phyloP scores from a whole-genome alignment of 192 early-diverging fungal species.

The Mortierella hygrophila region DNA sequence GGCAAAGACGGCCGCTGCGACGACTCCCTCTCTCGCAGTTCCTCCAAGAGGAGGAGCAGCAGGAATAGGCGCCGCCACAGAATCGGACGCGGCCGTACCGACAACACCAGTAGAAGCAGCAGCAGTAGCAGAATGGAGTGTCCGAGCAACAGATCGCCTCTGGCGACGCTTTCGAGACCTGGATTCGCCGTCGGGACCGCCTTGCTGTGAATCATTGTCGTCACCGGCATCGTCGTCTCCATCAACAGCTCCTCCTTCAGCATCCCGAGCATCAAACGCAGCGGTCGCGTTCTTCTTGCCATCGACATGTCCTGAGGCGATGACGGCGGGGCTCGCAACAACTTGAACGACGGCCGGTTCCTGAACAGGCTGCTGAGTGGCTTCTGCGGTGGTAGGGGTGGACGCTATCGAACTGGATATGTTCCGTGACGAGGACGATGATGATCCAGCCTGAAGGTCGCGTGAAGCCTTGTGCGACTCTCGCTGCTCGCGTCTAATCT shows the following conservation, averaged over 20 bases:
- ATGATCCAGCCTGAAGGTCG: too few relatives aligned
- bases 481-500: conserved; percentile 1
- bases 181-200: neutral
- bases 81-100: neutral
- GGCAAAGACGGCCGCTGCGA: neutral
- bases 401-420: neutral
- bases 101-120: neutral
- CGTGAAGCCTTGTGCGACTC: neutral
- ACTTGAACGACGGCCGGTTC: neutral
- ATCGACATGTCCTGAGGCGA: neutral
- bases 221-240: conserved; percentile 15
- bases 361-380: neutral
- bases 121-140: neutral
- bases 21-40: neutral
- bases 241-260: neutral
- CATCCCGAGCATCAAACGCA: neutral
- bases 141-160: conserved; percentile 4
- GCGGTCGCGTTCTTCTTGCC: neutral
- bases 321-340: neutral
- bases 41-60: neutral
- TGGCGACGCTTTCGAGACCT: conserved; percentile 14
- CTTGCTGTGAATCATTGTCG: neutral
- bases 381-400: neutral
- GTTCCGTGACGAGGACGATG: neutral
- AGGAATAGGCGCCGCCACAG: neutral